Base-by-base conservation (phyloP, 257 asterid genomes). In the Solanum virginianum region DNA sequence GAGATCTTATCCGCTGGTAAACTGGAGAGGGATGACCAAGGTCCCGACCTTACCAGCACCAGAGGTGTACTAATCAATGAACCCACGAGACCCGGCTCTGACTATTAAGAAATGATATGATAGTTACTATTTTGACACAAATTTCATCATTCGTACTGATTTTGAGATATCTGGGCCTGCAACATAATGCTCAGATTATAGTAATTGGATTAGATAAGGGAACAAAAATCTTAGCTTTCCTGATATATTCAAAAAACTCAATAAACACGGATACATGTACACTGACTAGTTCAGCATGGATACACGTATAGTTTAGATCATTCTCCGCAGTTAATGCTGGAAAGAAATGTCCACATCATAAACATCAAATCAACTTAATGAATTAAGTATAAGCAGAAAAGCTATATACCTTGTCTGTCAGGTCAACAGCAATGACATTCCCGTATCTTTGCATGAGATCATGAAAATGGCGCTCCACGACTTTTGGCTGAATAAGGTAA, bases 361-460 rank as follows among this genome's bases (percentile, higher is more conserved):
- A 26, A 53, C 7, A 79, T 79, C 11, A 79, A 53, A 24, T 43
- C 49, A 51, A 29, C 24, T 10, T 56, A 29, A 43, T 20, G 54
- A 16, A 69, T 11, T 10, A 53, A 55, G 17, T 45, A 62, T 53
- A 80, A 75, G 22, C 65, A 70, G 49, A 54, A 80, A 74, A 84
- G 14, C 53, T 22, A 81, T 88, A 80, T 85, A 94, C 99, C 98
- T 95, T 93, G 91, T 97, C 93, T 8, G 98, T 94, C 75, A 97
- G 91, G 92, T 97, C 98, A 90, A 94, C 93, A 66, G 93, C 99
- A 88, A 92, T 83, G 86, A 96, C 90, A 66, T 93, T 92, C 86
- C 98, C 98, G 83, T 97, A 97, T 90, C 98, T 94, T 92, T 95
- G 95, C 87, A 87, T 75, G 32, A 97, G 92, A 92, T 97, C 99